These are phyloP conservation scores for Plicaturopsis crispa DNA, from an alignment of 768 basidiomycete genomes.

Conservation along the genomic window DNA sequence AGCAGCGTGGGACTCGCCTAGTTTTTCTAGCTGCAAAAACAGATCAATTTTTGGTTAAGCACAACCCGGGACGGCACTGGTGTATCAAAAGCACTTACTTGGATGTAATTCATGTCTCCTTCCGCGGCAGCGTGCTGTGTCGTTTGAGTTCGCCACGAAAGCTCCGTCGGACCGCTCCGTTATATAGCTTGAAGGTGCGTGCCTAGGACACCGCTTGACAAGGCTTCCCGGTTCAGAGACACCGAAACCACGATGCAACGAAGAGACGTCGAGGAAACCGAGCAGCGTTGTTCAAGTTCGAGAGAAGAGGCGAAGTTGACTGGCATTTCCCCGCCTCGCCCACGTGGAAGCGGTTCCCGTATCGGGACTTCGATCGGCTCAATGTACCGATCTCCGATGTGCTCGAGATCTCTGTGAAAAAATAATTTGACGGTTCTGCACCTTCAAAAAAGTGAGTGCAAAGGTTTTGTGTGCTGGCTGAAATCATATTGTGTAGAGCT, in stretches of 20 bases:
- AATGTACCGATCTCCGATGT: neutral
- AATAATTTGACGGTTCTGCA: neutral
- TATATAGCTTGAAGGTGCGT: too few species aligned
- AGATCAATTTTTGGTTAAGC: neutral
- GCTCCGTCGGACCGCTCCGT: too few species aligned
- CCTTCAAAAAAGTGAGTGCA: conserved; percentile 4
- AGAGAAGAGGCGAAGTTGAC: too few species aligned
- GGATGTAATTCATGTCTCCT: conserved; percentile 45
- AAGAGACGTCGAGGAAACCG: neutral
- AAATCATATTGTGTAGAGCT: neutral
- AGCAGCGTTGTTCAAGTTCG: neutral
- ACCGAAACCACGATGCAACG: neutral
- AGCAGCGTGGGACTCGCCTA: conserved; percentile 37
- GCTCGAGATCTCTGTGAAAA: neutral
- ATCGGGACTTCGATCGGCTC: neutral
- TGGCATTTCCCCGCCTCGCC: too few species aligned
- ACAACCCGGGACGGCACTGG: too few species aligned
- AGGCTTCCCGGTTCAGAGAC: neutral
- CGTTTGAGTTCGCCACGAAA: neutral
- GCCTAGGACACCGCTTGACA: neutral
- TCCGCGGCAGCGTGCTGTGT: too few species aligned
- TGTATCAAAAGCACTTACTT: conserved; percentile 25
- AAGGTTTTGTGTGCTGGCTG: too few species aligned
- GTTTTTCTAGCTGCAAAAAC: conserved; percentile 69
- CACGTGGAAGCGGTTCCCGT: neutral